Conservation (phyloP, 1,284 basidiomycete genomes). For the Mycena citricolor region DNA sequence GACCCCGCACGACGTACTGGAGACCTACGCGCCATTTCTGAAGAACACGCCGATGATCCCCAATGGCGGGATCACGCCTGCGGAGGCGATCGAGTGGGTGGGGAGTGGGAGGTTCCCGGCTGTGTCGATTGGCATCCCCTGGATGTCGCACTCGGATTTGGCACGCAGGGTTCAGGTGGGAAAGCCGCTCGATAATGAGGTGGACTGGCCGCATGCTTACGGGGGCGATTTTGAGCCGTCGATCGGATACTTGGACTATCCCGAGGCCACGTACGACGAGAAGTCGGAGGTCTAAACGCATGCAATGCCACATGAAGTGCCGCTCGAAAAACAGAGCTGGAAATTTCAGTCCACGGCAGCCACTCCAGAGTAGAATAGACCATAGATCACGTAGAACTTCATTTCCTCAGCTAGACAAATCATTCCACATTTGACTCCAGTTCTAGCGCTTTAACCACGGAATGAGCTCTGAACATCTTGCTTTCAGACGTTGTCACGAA, state of each 20-base stretch:
- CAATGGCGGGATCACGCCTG: constrained; percentile 34
- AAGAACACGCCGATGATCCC: constrained; percentile 35
- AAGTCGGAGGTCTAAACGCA: too few relatives aligned
- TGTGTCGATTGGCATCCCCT: constrained; percentile 33
- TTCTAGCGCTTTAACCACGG: too few relatives aligned
- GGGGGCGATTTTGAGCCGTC: constrained; percentile 25
- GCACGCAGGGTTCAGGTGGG: constrained; percentile 34
- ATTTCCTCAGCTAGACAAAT: too few relatives aligned
- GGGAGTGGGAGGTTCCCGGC: constrained; percentile 32
- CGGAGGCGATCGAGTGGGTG: constrained; percentile 35
- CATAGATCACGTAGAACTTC: too few relatives aligned
- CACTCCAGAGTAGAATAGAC: too few relatives aligned
- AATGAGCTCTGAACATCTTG: too few relatives aligned
- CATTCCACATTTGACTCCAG: too few relatives aligned
- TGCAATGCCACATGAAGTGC: too few relatives aligned
- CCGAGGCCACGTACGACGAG: too few relatives aligned
- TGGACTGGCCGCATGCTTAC: constrained; percentile 31
- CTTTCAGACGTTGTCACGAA: too few relatives aligned
- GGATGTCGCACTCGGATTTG: constrained; percentile 38
- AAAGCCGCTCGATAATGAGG: constrained; percentile 34
- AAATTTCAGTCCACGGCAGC: too few relatives aligned
- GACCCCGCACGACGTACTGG: constrained; percentile 32
- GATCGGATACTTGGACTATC: constrained; percentile 38
- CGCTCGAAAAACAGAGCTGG: too few relatives aligned
- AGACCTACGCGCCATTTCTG: constrained; percentile 36